A percentile compares a stretch with the other conserved stretches of the same genome.
These are phyloP conservation scores for Pythium apleroticum DNA, from an alignment of 352 stramenopile species.

Conservation along the genomic window DNA sequence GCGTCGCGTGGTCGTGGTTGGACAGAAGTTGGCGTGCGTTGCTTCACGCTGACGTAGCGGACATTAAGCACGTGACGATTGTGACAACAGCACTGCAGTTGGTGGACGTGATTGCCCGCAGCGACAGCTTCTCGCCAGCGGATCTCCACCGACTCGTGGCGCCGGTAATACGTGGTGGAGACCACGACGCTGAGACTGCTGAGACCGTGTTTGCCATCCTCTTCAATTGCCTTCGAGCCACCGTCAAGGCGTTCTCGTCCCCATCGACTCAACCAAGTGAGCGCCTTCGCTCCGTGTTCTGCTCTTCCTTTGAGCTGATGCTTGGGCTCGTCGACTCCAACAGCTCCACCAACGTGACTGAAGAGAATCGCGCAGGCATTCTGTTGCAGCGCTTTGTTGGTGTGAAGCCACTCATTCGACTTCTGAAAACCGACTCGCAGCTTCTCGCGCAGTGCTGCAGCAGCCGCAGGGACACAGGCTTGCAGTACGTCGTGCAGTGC, in stretches of 20 bases:
- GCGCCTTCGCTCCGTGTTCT: neutral
- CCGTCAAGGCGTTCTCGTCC: neutral
- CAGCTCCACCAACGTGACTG: neutral
- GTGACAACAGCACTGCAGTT: neutral
- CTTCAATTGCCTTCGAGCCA: neutral
- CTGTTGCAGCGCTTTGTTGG: slow-evolving; percentile 7
- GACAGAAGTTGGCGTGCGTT: slow-evolving; percentile 2
- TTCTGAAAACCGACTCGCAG: slow-evolving; percentile 5
- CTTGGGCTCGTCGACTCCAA: neutral
- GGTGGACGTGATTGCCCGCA: neutral
- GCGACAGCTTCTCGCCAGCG: neutral
- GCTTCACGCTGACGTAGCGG: neutral
- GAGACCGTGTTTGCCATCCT: neutral
- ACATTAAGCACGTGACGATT: neutral
- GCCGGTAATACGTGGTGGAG: neutral
- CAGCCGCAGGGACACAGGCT: neutral
- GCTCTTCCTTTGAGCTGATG: neutral
- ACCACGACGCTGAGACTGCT: neutral
- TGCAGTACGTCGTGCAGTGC: neutral
- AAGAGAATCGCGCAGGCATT: neutral
- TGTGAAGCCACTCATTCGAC: neutral
- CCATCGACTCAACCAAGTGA: neutral
- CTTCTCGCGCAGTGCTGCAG: slow-evolving; percentile 6
- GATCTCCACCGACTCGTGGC: neutral
- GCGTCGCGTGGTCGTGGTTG: slow-evolving; percentile 19